Evolutionary conservation across 257 asterid genomes (phyloP).

Genomic region (Cruciata laevipes): DNA sequence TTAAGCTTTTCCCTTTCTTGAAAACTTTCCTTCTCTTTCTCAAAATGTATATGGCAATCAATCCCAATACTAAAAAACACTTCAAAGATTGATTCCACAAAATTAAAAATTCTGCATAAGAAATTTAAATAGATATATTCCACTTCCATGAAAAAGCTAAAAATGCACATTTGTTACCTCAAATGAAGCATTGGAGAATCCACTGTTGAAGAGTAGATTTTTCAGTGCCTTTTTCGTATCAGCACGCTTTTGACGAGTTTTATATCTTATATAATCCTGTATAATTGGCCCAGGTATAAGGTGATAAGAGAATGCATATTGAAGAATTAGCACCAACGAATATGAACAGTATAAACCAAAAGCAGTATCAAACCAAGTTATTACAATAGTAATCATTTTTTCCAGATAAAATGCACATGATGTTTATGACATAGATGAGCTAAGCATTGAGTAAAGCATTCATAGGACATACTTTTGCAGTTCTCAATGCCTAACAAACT

Average conservation of each 20-base stretch:
- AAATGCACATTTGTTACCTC: conserved; percentile 38
- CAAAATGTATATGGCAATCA: not conserved
- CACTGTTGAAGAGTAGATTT: conserved; percentile 41
- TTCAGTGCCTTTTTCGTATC: conserved; percentile 61
- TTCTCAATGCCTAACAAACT: not conserved
- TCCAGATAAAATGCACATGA: not conserved
- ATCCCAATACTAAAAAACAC: not conserved
- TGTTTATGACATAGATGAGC: not conserved
- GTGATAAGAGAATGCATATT: not conserved
- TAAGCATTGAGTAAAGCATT: not conserved
- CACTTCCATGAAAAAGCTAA: not conserved
- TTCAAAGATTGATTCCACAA: not conserved
- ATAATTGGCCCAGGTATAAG: conserved; percentile 13
- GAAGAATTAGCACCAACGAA: not conserved
- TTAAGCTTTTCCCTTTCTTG: not conserved
- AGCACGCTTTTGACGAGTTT: conserved; percentile 59
- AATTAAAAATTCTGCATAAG: not conserved
- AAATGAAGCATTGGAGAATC: conserved; percentile 31
- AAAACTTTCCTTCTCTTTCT: not conserved
- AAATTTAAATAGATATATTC: not conserved
- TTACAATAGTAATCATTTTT: not conserved
- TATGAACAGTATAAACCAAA: not conserved
- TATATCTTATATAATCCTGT: conserved; percentile 50
- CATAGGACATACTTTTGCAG: not conserved
- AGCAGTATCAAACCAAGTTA: not conserved